Percentiles rank a stretch among this genome's conserved stretches.
These are phyloP conservation scores for Candida saitoana DNA, from an alignment of 805 yeast genomes.

Conservation along the genomic window DNA sequence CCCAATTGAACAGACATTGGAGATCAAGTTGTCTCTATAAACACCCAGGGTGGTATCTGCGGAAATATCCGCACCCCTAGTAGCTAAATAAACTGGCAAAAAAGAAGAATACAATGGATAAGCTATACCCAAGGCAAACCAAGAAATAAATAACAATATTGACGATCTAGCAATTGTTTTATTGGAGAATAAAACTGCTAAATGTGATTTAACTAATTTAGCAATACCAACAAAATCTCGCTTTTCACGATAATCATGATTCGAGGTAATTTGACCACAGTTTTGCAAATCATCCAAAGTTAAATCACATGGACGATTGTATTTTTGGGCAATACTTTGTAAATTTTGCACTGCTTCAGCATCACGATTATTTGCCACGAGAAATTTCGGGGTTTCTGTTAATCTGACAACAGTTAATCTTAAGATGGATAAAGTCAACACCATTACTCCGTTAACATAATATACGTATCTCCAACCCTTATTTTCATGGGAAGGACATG, in stretches of 20 bases:
- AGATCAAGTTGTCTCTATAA: slow-evolving; percentile 26
- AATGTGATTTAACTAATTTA: slow-evolving; percentile 27
- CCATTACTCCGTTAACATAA: slow-evolving; percentile 48
- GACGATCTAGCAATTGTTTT: slow-evolving; percentile 38
- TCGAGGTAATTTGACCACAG: slow-evolving; percentile 35
- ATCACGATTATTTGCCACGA: slow-evolving; percentile 49
- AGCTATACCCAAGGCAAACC: slow-evolving; percentile 56
- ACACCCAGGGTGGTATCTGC: slow-evolving; percentile 21
- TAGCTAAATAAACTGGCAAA: slow-evolving; percentile 47
- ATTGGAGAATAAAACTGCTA: slow-evolving; percentile 39
- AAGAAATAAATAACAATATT: slow-evolving; percentile 37
- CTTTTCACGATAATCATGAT: slow-evolving; percentile 17
- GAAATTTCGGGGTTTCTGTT: slow-evolving; percentile 55
- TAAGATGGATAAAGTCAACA: slow-evolving; percentile 30
- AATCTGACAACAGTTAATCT: slow-evolving; percentile 31
- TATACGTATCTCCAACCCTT: slow-evolving; percentile 61
- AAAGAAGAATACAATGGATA: slow-evolving; percentile 53
- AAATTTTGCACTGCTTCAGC: slow-evolving; percentile 43
- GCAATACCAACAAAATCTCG: slow-evolving; percentile 17
- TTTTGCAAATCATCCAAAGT: slow-evolving; percentile 43
- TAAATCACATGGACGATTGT: slow-evolving; percentile 39
- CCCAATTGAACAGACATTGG: slow-evolving; percentile 24
- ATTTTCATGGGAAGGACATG: slow-evolving; percentile 44
- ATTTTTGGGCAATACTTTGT: slow-evolving; percentile 40
- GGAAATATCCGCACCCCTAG: slow-evolving; percentile 46